Conservation (phyloP, 768 basidiomycete genomes). For the Psilocybe azurescens region DNA sequence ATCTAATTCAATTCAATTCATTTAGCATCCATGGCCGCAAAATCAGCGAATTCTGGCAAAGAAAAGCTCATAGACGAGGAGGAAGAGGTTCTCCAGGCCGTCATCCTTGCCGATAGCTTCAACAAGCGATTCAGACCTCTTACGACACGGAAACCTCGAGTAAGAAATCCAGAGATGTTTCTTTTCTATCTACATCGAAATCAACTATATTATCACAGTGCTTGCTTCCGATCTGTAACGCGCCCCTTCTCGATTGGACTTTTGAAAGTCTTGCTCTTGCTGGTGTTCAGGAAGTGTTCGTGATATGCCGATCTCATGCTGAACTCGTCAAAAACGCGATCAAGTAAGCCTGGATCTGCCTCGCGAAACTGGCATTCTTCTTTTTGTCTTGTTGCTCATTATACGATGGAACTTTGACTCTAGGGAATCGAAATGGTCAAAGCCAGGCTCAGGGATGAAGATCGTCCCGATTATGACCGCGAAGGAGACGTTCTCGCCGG, state of each 20-base stretch:
- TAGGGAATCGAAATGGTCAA: slow-evolving; percentile 87
- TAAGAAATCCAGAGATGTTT: slow-evolving; percentile 41
- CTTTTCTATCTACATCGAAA: slow-evolving; percentile 19
- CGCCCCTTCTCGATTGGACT: slow-evolving; percentile 94
- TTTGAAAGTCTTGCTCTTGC: slow-evolving; percentile 94
- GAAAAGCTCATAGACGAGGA: slow-evolving; percentile 73
- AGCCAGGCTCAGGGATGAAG: slow-evolving; percentile 76
- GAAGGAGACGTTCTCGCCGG: slow-evolving; percentile 86
- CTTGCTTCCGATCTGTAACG: slow-evolving; percentile 92
- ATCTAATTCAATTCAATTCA: slow-evolving; percentile 15
- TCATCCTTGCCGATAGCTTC: slow-evolving; percentile 96
- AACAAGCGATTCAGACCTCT: slow-evolving; percentile 92
- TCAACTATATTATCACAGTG: slow-evolving; percentile 54
- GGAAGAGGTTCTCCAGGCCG: slow-evolving; percentile 90
- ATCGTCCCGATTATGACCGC: slow-evolving; percentile 87
- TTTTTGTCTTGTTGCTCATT: slow-evolving; percentile 11
- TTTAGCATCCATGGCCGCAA: slow-evolving; percentile 63
- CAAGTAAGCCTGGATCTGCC: slow-evolving; percentile 53
- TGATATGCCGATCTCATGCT: slow-evolving; percentile 91
- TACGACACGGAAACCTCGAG: slow-evolving; percentile 87
- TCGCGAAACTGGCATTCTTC: background rate
- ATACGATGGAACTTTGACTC: too few relatives aligned
- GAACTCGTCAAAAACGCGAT: slow-evolving; percentile 86
- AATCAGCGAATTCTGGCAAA: slow-evolving; percentile 55
- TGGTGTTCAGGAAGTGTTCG: slow-evolving; percentile 95